These are phyloP conservation scores for Scenedesmus sp. DNA, from an alignment of 163 green algal species.

Conservation along the genomic window DNA sequence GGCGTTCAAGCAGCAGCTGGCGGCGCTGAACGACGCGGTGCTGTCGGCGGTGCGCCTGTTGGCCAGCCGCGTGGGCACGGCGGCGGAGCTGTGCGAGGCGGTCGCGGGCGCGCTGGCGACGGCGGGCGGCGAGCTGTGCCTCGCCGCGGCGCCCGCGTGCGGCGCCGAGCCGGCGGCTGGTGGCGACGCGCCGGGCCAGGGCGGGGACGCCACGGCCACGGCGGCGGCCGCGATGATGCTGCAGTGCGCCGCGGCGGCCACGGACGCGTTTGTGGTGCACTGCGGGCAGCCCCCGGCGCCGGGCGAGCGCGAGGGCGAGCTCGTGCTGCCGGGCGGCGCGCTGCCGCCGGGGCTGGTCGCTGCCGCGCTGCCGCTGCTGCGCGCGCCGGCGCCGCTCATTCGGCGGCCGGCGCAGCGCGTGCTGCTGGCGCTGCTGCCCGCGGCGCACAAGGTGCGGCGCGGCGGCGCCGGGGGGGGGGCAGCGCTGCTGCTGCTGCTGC, in stretches of 20 bases:
- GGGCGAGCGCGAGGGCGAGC: neutral
- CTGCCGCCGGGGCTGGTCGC: conserved; percentile 26
- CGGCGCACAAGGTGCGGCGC: conserved; percentile 8
- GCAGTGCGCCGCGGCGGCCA: conserved; percentile 20
- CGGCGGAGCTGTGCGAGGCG: conserved; percentile 40
- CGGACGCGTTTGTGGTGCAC: conserved; percentile 8
- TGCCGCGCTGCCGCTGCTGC: conserved; percentile 22
- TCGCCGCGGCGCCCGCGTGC: neutral
- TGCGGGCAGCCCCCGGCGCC: neutral
- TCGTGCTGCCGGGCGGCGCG: conserved; percentile 19
- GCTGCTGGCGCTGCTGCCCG: conserved; percentile 35
- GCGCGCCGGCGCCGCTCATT: neutral
- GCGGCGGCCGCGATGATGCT: conserved; percentile 20
- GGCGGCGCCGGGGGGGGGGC: no score
- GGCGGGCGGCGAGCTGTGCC: conserved; percentile 13
- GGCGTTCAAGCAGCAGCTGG: conserved; percentile 24
- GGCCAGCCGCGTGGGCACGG: neutral
- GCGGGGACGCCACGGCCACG: neutral
- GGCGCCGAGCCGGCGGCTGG: neutral
- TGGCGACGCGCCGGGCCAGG: neutral
- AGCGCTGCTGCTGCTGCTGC: no score
- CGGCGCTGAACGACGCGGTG: conserved; percentile 3
- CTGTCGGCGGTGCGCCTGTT: conserved; percentile 17
- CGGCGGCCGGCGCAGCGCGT: conserved; percentile 13
- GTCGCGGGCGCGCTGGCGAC: conserved; percentile 10